Evolutionary conservation across 2,329 filamentous ascomycete genomes (phyloP).

Genomic region (Phaeosphaeria sp.): DNA sequence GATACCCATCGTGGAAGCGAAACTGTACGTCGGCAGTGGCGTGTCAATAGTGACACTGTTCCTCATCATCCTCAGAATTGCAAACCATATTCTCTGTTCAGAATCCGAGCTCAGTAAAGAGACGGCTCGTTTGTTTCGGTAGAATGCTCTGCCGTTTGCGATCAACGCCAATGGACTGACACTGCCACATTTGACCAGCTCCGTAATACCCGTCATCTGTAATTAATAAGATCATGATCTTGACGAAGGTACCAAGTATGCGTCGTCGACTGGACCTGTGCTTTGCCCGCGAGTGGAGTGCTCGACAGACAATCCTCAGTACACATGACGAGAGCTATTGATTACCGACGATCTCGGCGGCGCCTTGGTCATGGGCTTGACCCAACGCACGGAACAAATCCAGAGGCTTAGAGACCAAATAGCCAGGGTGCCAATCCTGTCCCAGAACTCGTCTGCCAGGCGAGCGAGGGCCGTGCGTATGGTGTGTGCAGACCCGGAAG

Average conservation of each 20-base stretch:
- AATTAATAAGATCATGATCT: slow-evolving; percentile 4
- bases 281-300: slow-evolving; percentile 10
- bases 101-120: neutral
- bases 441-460: neutral
- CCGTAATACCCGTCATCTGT: slow-evolving; percentile 12
- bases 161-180: slow-evolving; percentile 5
- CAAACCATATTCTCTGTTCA: neutral
- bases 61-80: neutral
- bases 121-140: neutral
- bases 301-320: slow-evolving; percentile 30
- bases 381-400: slow-evolving; percentile 24
- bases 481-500: slow-evolving; percentile 15
- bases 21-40: neutral
- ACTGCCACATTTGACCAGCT: slow-evolving; percentile 1
- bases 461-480: slow-evolving; percentile 1
- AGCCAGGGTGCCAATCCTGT: neutral
- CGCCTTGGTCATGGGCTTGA: slow-evolving; percentile 30
- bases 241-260: slow-evolving; percentile 13
- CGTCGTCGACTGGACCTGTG: slow-evolving; percentile 19
- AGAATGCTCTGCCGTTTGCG: neutral
- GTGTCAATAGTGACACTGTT: neutral
- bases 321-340: slow-evolving; percentile 28
- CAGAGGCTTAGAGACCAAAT: neutral
- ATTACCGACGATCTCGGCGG: slow-evolving; percentile 33
- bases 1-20: neutral